Base-by-base conservation (phyloP, 2,329 filamentous ascomycete species). In the Cryoendolithus antarcticus region DNA sequence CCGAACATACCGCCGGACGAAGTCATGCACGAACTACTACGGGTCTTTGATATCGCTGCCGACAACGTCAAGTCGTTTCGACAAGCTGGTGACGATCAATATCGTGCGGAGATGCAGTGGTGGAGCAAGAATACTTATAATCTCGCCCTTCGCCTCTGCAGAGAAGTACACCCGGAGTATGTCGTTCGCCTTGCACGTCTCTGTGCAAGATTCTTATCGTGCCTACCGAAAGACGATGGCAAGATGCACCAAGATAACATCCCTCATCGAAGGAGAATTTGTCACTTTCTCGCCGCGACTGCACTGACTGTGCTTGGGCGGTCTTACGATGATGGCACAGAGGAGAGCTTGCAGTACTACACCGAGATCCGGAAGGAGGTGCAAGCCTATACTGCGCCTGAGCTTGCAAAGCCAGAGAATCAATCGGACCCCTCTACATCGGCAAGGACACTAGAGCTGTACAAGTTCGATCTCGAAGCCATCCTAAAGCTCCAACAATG, bases 101-200 rank as follows among this genome's bases (percentile, higher is more conserved):
- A 61, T 44, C 42, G 69, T 0, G 57, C 67, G 3, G 86, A 94
- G 50, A 65, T 93, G 3, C 72, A 88, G 48, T 93, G 86, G 86
- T 88, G 93, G 55, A 80, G 79, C 30, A 79, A 79, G 45, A 89
- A 83, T 46, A 72, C 81, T 1, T 93, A 93, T 63, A 93, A 91
- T 48, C 58, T 86, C 5, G 79, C 77, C 0, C 60, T 89, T 4
- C 75, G 77, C 44, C 67, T 79, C 42, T 71, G 69, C 47, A 66
- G 69, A 2, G 64, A 71, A 1, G 79, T 80, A 67, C 56, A 71
- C 13, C 65, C 77, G 1, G 55, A 58, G 4, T 59, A 68, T 36
- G 64, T 80, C 0, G 54, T 78, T 3, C 65, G 72, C 3, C 67
- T 93, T 15, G 48, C 74, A 3, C 46, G 56, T 6, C 52, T 58